Conservation (phyloP, 805 yeast species). For the Tetrapisispora iriomotensis region DNA sequence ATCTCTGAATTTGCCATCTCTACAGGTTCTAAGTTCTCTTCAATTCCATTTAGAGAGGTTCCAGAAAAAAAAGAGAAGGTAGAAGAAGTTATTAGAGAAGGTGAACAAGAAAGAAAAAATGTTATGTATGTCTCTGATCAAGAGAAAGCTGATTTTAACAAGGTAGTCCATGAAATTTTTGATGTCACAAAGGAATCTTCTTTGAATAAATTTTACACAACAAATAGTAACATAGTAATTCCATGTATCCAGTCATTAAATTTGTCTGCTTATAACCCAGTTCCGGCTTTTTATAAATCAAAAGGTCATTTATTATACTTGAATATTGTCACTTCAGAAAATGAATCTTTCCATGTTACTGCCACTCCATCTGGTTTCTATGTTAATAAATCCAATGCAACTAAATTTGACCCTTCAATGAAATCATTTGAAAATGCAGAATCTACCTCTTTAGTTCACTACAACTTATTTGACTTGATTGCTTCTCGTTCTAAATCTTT, state of each 20-base stretch:
- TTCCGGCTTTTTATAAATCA: slow-evolving; percentile 48
- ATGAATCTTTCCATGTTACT: slow-evolving; percentile 69
- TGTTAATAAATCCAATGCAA: slow-evolving; percentile 57
- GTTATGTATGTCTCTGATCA: slow-evolving; percentile 22
- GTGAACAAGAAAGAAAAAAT: slow-evolving; percentile 13
- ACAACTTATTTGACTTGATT: slow-evolving; percentile 51
- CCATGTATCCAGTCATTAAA: slow-evolving; percentile 48
- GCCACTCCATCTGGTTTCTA: slow-evolving; percentile 72
- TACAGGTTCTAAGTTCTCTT: slow-evolving; percentile 23
- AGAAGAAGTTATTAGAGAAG: slow-evolving; percentile 7
- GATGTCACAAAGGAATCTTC: slow-evolving; percentile 12
- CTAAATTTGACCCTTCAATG: slow-evolving; percentile 59
- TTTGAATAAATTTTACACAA: slow-evolving; percentile 11
- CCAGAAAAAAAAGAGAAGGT: slow-evolving; percentile 9
- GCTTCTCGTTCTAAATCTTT: slow-evolving; percentile 58
- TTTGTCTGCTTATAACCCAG: slow-evolving; percentile 81
- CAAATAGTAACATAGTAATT: slow-evolving; percentile 18
- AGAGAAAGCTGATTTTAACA: slow-evolving; percentile 20
- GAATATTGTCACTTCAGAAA: slow-evolving; percentile 67
- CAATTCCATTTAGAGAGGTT: slow-evolving; percentile 17
- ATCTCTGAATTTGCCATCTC: slow-evolving; percentile 27
- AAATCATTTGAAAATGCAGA: slow-evolving; percentile 21
- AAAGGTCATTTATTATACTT: slow-evolving; percentile 78
- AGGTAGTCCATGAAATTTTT: slow-evolving; percentile 18
- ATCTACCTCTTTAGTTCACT: slow-evolving; percentile 17